Evolutionary conservation across 768 basidiomycete genomes (phyloP).

Genomic region (Podaxis sp.): DNA sequence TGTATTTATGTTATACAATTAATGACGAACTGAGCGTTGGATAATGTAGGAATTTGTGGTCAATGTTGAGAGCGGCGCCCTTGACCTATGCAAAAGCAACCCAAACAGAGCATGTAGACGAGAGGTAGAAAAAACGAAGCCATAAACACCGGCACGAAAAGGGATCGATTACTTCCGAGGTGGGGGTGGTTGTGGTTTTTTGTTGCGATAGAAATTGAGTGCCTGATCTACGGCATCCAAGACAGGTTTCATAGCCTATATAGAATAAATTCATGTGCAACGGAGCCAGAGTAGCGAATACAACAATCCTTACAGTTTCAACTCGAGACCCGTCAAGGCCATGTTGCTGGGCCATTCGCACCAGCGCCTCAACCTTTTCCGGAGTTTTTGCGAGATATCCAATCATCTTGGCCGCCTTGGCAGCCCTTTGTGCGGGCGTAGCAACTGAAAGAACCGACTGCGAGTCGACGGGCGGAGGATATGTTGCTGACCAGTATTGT

Average conservation of each 20-base stretch:
- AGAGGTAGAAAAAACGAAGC: not conserved
- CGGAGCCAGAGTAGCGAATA: not conserved
- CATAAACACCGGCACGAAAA: not conserved
- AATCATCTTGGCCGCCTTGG: constrained; percentile 87
- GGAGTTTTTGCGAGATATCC: constrained; percentile 75
- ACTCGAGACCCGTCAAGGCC: constrained; percentile 64
- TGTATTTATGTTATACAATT: constrained; percentile 18
- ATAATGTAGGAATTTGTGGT: constrained; percentile 1
- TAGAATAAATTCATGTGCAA: not conserved
- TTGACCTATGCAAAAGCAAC: not conserved
- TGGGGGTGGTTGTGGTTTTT: constrained; percentile 24
- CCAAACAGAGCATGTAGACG: not conserved
- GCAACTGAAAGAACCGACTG: constrained; percentile 31
- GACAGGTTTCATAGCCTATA: constrained; percentile 75
- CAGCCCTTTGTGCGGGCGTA: constrained; percentile 66
- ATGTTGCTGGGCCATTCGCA: constrained; percentile 55
- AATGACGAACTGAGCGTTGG: not conserved
- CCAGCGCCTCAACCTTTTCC: constrained; percentile 80
- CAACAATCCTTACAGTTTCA: constrained; percentile 51
- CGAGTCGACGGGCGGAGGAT: constrained; percentile 64
- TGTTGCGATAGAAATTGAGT: constrained; percentile 53
- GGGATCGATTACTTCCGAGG: constrained; percentile 12
- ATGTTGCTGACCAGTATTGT: constrained; percentile 90
- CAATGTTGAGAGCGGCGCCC: not conserved
- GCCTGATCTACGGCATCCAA: constrained; percentile 74